Percentiles rank a stretch among this genome's conserved stretches.
phyloP scores from a whole-genome alignment of 768 basidiomycete genomes.

The Lactifluus piperatus region DNA sequence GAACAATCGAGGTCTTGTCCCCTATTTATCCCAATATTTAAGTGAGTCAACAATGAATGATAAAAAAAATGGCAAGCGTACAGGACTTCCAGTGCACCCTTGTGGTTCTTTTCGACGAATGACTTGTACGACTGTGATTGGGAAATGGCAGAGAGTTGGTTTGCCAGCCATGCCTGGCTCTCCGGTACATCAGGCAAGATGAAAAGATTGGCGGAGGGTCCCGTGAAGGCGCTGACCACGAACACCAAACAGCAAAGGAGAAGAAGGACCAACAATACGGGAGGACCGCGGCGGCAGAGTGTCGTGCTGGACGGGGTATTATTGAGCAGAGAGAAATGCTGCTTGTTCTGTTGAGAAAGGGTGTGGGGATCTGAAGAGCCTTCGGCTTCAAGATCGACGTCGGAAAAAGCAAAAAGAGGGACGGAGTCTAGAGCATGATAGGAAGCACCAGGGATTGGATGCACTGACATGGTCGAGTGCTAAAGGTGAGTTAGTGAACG shows the following conservation, averaged over 20 bases:
- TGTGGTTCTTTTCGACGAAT: neutral
- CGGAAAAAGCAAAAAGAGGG: neutral
- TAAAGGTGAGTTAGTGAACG: neutral
- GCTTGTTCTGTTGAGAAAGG: neutral
- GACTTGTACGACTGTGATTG: neutral
- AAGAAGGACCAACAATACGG: neutral
- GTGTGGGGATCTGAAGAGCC: neutral
- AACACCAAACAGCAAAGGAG: neutral
- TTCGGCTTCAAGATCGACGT: constrained; percentile 2
- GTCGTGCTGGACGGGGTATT: too few species aligned
- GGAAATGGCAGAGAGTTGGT: neutral
- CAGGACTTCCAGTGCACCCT: neutral
- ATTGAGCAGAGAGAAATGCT: neutral
- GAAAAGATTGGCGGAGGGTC: neutral
- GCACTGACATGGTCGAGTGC: neutral
- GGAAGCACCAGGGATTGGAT: constrained; percentile 8
- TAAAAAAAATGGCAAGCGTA: neutral
- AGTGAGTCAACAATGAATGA: neutral
- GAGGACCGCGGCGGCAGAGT: neutral
- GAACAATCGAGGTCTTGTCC: neutral
- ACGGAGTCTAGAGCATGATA: constrained; percentile 1
- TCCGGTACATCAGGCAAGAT: neutral
- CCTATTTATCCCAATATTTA: neutral
- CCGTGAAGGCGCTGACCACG: neutral
- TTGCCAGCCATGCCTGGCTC: neutral